These are phyloP conservation scores for Lactarius deliciosus DNA, from an alignment of 768 basidiomycete genomes.

Conservation along the genomic window DNA sequence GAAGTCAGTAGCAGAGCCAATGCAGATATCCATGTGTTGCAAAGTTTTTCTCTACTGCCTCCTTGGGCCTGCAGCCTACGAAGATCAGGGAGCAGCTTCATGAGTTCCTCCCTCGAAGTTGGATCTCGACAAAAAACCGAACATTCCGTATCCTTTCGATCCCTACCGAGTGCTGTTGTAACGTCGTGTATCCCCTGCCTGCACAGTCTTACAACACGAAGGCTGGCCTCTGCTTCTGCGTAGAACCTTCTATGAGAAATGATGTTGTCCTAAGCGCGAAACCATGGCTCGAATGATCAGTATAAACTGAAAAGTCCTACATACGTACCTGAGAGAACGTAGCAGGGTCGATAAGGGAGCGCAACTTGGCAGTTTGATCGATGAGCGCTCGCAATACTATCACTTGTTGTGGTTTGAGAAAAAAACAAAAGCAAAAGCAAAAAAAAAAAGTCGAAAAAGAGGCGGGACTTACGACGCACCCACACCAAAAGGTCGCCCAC, in stretches of 20 bases:
- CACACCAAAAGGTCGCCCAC: neutral
- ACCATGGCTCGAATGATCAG: neutral
- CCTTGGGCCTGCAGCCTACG: neutral
- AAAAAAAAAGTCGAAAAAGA: neutral
- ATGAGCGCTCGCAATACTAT: conserved; percentile 1
- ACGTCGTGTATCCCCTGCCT: conserved; percentile 2
- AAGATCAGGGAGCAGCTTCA: neutral
- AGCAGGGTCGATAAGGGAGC: conserved; percentile 12
- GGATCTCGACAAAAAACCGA: neutral
- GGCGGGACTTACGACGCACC: conserved; percentile 10
- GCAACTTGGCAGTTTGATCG: conserved; percentile 6
- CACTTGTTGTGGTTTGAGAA: neutral
- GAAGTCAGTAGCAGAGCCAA: neutral
- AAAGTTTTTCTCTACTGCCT: conserved; percentile 6
- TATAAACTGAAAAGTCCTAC: neutral
- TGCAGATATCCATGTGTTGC: conserved; percentile 10
- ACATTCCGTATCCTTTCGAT: neutral
- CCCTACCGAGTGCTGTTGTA: neutral
- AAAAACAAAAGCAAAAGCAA: neutral
- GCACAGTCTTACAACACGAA: neutral
- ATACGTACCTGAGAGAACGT: conserved; percentile 5
- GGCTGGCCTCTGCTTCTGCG: conserved; percentile 3
- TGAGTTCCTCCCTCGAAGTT: neutral
- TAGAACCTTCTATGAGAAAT: neutral
- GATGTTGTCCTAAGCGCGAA: neutral